These are phyloP conservation scores for Heritiera fomes DNA, from an alignment of 345 rosid genomes.

Conservation along the genomic window DNA sequence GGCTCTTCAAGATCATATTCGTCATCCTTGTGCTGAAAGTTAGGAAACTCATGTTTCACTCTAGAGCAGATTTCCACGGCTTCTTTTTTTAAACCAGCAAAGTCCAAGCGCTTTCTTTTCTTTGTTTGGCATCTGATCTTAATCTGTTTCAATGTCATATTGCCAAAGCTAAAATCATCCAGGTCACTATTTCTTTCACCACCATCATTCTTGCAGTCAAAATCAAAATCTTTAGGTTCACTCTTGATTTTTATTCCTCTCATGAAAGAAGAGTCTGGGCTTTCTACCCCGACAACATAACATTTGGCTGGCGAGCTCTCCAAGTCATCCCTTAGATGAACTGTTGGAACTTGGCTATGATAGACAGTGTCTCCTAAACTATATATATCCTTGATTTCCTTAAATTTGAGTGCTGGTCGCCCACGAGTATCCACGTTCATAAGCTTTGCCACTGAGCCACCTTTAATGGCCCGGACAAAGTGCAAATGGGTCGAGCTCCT, in stretches of 20 bases:
- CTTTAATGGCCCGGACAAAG: slow-evolving; percentile 44
- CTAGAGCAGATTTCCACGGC: slow-evolving; percentile 15
- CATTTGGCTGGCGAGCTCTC: slow-evolving; percentile 25
- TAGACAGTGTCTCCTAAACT: slow-evolving; percentile 20
- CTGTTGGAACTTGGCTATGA: slow-evolving; percentile 21
- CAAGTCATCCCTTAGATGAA: slow-evolving; percentile 31
- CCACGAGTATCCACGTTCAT: slow-evolving; percentile 41
- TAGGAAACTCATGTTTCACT: slow-evolving; percentile 25
- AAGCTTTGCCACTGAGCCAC: slow-evolving; percentile 32
- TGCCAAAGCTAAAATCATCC: slow-evolving; percentile 32
- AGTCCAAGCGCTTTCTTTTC: slow-evolving; percentile 48
- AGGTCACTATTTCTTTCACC: slow-evolving; percentile 24
- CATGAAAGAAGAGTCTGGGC: slow-evolving; percentile 6
- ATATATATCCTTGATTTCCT: slow-evolving; percentile 48
- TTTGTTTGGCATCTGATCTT: slow-evolving; percentile 51
- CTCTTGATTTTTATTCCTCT: slow-evolving; percentile 12
- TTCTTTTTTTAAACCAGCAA: slow-evolving; percentile 23
- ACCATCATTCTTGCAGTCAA: background rate
- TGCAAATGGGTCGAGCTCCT: slow-evolving; percentile 51
- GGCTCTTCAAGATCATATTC: slow-evolving; percentile 52
- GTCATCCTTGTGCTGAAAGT: slow-evolving; percentile 33
- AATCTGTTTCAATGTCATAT: slow-evolving; percentile 55
- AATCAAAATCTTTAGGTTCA: slow-evolving; percentile 29
- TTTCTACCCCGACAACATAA: slow-evolving; percentile 31
- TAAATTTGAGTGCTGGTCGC: slow-evolving; percentile 48